Evolutionary conservation across 164 flowering plant genomes (phyloP), one percentile per base, ranked within the genome.

Genomic region (Malania oleifera): DNA sequence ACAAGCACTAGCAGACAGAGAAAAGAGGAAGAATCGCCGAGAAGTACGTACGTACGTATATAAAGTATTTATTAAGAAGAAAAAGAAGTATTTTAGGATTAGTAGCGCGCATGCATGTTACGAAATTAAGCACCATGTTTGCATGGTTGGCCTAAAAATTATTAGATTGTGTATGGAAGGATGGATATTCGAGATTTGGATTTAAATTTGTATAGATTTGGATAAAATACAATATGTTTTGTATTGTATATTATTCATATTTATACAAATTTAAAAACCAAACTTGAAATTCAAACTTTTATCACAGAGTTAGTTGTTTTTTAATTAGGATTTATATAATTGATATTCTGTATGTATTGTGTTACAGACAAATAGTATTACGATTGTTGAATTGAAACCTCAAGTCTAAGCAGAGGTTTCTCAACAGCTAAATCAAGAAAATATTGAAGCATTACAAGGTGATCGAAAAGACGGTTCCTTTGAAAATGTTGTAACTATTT

Each of bases 1-100:
- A 68, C 25, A 54, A 72, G 60, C 63, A 57, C 56, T 69, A 66
- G 53, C 52, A 24, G 44, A 54, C 54, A 23, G 29, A 20, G n/a
- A n/a, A n/a, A n/a, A n/a, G n/a, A n/a, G n/a, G n/a, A n/a, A n/a
- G n/a, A n/a, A n/a, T n/a, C n/a, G n/a, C n/a, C n/a, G n/a, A n/a
- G n/a, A n/a, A n/a, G n/a, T n/a, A n/a, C n/a, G n/a, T n/a, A n/a
- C n/a, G n/a, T n/a, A n/a, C n/a, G n/a, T n/a, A n/a, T n/a, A n/a
- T n/a, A n/a, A n/a, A n/a, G n/a, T n/a, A n/a, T n/a, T n/a, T n/a
- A n/a, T n/a, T n/a, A n/a, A 52, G 3, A 27, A 7, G 47, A 48
- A 47, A 31, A 23, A 23, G 12, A 23, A 5, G 12, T 22, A 22
- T 18, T 24, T 19, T 12, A 48, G 22, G 35, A 18, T 19, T 18